Evolutionary conservation across 2,329 filamentous ascomycete species (phyloP).

Genomic region (Colletotrichum truncatum): DNA sequence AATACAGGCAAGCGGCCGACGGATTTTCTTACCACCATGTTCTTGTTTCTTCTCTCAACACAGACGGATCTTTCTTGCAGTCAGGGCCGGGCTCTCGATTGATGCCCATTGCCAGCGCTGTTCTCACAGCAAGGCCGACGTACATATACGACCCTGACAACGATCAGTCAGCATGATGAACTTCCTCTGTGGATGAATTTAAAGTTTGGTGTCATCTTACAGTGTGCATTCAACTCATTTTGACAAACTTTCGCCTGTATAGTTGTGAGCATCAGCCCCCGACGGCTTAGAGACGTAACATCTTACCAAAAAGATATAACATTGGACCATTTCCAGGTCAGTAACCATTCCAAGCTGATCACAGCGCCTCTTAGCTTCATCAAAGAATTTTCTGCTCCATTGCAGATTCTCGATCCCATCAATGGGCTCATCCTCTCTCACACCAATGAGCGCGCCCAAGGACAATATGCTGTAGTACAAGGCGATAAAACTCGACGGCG

Average conservation of each 20-base stretch:
- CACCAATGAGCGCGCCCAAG: constrained; percentile 53
- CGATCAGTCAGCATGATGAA: background rate
- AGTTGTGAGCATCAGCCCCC: background rate
- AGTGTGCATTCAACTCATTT: constrained; percentile 57
- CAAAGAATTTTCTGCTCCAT: constrained; percentile 56
- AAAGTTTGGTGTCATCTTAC: too few relatives aligned
- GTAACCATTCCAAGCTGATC: constrained; percentile 51
- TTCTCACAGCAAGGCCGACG: constrained; percentile 55
- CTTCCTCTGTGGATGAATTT: fast-evolving
- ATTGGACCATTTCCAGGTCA: constrained; percentile 57
- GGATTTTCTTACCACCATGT: constrained; percentile 53
- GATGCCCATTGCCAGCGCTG: constrained; percentile 55
- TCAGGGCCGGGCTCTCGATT: constrained; percentile 48
- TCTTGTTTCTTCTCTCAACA: constrained; percentile 46
- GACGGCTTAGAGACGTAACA: background rate
- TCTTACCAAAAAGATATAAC: constrained; percentile 53
- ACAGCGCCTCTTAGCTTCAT: constrained; percentile 48
- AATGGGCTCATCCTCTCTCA: constrained; percentile 51
- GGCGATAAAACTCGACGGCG: constrained; percentile 51
- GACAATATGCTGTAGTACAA: constrained; percentile 57
- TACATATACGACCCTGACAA: constrained; percentile 54
- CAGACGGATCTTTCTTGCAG: constrained; percentile 43
- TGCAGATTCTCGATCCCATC: constrained; percentile 53
- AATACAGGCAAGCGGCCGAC: fast-evolving
- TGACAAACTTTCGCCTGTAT: constrained; percentile 54